Evolutionary conservation across 257 asterid species (phyloP).

Genomic region (Asclepias syriaca): DNA sequence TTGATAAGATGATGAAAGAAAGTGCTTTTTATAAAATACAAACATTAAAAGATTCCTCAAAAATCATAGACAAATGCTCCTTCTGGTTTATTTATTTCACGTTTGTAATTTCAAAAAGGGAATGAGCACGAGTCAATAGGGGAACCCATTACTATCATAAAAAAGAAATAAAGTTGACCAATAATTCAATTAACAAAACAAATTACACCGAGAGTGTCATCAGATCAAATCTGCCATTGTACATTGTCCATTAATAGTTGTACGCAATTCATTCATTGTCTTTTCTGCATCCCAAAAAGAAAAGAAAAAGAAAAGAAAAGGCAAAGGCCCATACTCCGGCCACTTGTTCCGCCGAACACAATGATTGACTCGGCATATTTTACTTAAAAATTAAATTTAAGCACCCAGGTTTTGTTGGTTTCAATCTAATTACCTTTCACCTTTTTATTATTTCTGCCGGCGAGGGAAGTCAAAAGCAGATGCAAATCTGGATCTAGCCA

Average conservation of each 20-base stretch:
- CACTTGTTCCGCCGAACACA: neutral
- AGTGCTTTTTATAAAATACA: no score
- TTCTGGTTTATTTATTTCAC: neutral
- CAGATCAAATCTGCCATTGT: neutral
- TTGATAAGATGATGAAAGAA: no score
- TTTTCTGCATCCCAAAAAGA: no score
- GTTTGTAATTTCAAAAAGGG: neutral
- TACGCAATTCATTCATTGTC: neutral
- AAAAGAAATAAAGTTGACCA: neutral
- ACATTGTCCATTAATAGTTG: neutral
- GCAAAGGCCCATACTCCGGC: neutral
- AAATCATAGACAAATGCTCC: neutral
- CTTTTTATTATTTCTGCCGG: no score
- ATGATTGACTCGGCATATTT: neutral
- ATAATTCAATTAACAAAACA: neutral
- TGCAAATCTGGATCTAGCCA: no score
- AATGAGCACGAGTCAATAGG: slow-evolving; percentile 10
- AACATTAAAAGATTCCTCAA: slow-evolving; percentile 5
- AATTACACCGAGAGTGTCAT: neutral
- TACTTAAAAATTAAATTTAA: neutral
- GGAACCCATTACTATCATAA: slow-evolving; percentile 5
- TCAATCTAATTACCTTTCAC: no score
- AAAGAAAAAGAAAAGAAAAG: neutral
- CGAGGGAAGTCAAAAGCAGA: no score
- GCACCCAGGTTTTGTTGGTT: neutral